Base-by-base conservation (phyloP, 352 stramenopile genomes). In the Blastocystis sp. region DNA sequence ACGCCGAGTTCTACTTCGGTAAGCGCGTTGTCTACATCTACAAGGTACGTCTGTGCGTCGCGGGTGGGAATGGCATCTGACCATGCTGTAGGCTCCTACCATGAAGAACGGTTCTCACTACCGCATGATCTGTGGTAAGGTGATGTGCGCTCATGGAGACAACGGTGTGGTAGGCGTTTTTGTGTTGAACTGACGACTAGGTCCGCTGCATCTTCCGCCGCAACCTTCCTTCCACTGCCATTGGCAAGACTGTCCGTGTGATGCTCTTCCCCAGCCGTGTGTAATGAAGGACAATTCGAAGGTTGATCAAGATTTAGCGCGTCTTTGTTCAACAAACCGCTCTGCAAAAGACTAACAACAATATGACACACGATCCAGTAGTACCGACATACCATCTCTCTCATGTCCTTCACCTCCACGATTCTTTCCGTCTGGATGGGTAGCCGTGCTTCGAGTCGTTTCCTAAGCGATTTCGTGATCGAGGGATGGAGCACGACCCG, bases 21-120 rank as follows among this genome's bases (percentile, higher is more conserved):
- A 99, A 99, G 95, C 96, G 96, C 89, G 94, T 99, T 89, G 97
- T 96, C 60, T 99, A 98, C 94, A 98, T 99, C 91, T 99, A 98
- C 94, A 99, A 99, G 94, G 91, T 89, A 11, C 88, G 69, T 52
- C 23, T 60, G 14, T 10, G 38, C n/a, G 64, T 23, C 28, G 23
- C 7, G 2, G 19, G 17, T 48, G 28, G 67, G 17, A 17, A 59
- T 5, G 23, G 10, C 19, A 45, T 66, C 52, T 34, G 11, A 53
- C 23, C 9, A 1, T 70, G 2, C 11, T 52, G 7, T 69, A 88
- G 59, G 93, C 91, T 91, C 95, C 95, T 92, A 92, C 91, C 81
- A 90, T 94, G 84, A 96, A 95, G 95, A 97, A 90, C 91, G 97
- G 91, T 95, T 94, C 91, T 94, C 94, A 82, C 41, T 59, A 66